These are phyloP conservation scores for Penicillium sp. DNA, from an alignment of 2,329 filamentous ascomycete species.

Conservation along the genomic window DNA sequence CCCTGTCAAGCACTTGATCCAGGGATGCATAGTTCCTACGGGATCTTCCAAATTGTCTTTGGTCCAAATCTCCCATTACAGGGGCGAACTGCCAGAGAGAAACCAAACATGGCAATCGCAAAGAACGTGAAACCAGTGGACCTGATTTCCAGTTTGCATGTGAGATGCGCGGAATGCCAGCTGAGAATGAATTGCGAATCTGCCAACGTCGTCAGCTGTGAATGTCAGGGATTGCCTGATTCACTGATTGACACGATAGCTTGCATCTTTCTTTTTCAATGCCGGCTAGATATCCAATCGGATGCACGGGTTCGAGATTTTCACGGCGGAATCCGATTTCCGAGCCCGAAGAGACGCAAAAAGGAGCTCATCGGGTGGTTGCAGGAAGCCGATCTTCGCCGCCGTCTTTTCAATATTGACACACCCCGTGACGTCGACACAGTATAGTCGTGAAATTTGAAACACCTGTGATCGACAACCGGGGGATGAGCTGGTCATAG, in stretches of 20 bases:
- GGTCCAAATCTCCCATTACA: neutral
- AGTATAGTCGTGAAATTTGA: neutral
- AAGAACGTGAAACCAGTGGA: neutral
- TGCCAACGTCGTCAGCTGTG: neutral
- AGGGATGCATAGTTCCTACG: constrained; percentile 5
- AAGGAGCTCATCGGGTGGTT: neutral
- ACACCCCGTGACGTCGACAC: neutral
- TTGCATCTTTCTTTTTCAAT: neutral
- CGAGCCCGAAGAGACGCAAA: neutral
- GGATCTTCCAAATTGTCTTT: neutral
- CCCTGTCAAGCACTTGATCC: neutral
- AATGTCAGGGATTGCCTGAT: neutral
- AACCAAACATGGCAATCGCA: neutral
- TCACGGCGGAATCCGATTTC: constrained; percentile 7
- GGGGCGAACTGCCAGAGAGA: neutral
- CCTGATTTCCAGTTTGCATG: neutral
- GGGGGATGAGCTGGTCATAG: neutral
- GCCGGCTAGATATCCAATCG: constrained; percentile 1
- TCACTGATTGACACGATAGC: neutral
- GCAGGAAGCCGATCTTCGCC: neutral
- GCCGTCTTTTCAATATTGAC: neutral
- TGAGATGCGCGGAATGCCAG: neutral
- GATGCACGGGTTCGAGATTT: constrained; percentile 1
- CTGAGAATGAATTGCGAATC: constrained; percentile 5
- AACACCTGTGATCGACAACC: neutral